These are phyloP conservation scores for Imleria badia DNA, from an alignment of 768 basidiomycete species.

Conservation along the genomic window DNA sequence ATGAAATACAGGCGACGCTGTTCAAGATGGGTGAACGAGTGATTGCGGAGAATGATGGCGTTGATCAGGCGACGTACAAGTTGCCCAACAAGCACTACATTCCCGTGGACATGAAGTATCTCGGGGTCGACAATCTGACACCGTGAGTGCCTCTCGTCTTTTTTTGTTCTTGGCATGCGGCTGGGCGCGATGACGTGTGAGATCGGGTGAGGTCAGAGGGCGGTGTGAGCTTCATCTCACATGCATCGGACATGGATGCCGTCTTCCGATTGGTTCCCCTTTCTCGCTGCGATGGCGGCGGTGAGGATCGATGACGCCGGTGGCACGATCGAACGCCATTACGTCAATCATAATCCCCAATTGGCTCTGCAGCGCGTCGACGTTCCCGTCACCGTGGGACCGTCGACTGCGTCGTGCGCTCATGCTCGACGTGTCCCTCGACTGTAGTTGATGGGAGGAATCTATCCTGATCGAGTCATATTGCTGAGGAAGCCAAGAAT, in stretches of 20 bases:
- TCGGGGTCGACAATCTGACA: constrained; percentile 67
- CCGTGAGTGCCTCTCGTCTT: constrained; percentile 45
- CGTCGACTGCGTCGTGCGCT: neutral
- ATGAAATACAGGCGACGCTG: constrained; percentile 75
- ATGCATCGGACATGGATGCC: neutral
- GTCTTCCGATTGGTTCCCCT: constrained; percentile 12
- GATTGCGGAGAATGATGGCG: constrained; percentile 58
- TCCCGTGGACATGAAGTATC: constrained; percentile 78
- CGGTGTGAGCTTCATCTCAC: neutral
- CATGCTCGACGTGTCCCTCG: neutral
- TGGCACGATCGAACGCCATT: constrained; percentile 22
- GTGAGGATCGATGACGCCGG: constrained; percentile 30
- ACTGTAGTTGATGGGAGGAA: neutral
- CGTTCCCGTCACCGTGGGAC: constrained; percentile 19
- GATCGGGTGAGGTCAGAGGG: constrained; percentile 9
- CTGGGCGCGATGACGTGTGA: constrained; percentile 18
- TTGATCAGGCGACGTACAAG: constrained; percentile 64
- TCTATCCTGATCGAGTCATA: constrained; percentile 2
- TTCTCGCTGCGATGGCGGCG: constrained; percentile 10
- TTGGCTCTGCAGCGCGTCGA: neutral
- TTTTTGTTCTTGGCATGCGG: neutral
- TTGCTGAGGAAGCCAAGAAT: constrained; percentile 12
- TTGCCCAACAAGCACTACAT: constrained; percentile 97
- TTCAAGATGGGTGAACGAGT: constrained; percentile 85
- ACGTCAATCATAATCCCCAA: constrained; percentile 17